Conservation (phyloP, 768 basidiomycete species). For the Lentinula guzmanii region DNA sequence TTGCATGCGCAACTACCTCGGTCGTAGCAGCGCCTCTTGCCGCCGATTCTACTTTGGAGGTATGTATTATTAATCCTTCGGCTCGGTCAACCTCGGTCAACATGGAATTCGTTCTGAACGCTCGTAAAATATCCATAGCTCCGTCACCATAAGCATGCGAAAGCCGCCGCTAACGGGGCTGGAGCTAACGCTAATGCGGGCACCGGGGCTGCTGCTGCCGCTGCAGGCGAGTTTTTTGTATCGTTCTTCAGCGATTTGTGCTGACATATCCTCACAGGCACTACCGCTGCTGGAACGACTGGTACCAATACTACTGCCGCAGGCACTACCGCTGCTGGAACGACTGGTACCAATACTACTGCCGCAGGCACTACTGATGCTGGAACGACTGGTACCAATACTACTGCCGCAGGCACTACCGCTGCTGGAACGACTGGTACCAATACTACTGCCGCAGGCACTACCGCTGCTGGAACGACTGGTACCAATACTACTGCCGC, state of each 20-base stretch:
- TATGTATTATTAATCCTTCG: not conserved
- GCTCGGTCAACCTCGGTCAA: too few species aligned
- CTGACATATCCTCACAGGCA: too few species aligned
- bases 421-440: not conserved
- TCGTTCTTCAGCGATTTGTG: too few species aligned
- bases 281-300: not conserved
- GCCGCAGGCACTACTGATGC: not conserved
- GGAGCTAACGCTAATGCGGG: not conserved
- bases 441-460: not conserved
- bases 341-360: not conserved
- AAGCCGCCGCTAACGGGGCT: not conserved
- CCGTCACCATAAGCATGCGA: not conserved
- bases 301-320: not conserved
- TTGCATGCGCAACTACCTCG: slow-evolving; percentile 17
- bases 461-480: not conserved
- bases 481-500: not conserved
- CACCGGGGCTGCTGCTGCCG: not conserved
- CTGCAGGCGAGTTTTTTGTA: not conserved
- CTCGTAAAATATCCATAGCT: not conserved
- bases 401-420: not conserved
- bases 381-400: not conserved
- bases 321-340: not conserved
- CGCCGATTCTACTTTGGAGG: slow-evolving; percentile 13
- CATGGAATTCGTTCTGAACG: not conserved
- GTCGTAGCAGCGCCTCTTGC: slow-evolving; percentile 20